Percentiles rank a stretch among this genome's conserved stretches.
Conservation (phyloP, 73 alveolate genomes). For the Paraurostyla sp. region DNA sequence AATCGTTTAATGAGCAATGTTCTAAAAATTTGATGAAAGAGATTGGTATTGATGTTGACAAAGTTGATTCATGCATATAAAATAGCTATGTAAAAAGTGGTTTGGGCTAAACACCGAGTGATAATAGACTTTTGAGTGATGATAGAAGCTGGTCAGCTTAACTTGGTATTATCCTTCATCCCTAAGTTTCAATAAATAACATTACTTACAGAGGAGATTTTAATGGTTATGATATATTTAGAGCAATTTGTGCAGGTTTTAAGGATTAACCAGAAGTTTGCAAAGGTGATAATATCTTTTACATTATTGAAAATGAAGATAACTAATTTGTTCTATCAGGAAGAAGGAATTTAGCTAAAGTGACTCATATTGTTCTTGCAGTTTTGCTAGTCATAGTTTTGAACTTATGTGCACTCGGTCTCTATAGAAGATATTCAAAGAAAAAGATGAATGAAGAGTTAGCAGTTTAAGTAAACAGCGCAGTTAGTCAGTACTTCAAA, state of each 20-base stretch:
- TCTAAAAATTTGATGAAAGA: not conserved
- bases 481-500: constrained; percentile 71
- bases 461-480: constrained; percentile 71
- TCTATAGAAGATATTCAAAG: constrained; percentile 67
- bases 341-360: not conserved
- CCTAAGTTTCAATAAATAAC: constrained; percentile 67
- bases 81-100: not conserved
- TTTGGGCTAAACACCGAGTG: not conserved
- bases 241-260: constrained; percentile 73
- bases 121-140: not conserved
- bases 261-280: constrained; percentile 58
- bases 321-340: not conserved
- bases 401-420: constrained; percentile 35
- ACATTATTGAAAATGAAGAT: not conserved
- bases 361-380: constrained; percentile 22
- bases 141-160: not conserved
- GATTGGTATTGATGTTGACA: not conserved
- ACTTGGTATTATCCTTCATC: constrained; percentile 41
- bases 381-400: not conserved
- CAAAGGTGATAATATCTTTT: constrained; percentile 40
- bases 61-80: not conserved
- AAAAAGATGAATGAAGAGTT: constrained; percentile 72
- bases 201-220: constrained; percentile 74
- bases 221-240: constrained; percentile 67
- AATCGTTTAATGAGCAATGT: constrained; percentile 11